Percentiles rank a stretch among this genome's conserved stretches.
Conservation (phyloP, 2,329 filamentous ascomycete species). For the Arthrinium phaeospermum region DNA sequence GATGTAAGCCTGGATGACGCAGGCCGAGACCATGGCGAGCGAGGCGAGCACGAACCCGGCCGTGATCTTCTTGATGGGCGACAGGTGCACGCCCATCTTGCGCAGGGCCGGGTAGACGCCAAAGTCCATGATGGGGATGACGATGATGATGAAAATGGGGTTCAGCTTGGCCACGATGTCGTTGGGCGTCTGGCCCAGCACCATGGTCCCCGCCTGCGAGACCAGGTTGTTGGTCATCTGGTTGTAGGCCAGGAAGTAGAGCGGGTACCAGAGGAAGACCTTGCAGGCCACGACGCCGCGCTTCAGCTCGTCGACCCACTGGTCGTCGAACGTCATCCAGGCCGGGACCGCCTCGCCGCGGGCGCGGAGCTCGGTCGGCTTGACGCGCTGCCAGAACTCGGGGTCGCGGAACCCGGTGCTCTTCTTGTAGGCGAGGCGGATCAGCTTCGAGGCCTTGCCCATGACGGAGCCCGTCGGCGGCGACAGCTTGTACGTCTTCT, state of each 20-base stretch:
- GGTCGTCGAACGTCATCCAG: conserved; percentile 66
- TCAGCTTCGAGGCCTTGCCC: conserved; percentile 62
- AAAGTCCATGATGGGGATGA: conserved; percentile 58
- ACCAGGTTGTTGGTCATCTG: conserved; percentile 43
- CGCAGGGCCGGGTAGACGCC: conserved; percentile 63
- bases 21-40: conserved; percentile 59
- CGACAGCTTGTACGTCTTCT: conserved; percentile 60
- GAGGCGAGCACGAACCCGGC: conserved; percentile 59
- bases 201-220: conserved; percentile 50
- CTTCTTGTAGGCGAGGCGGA: conserved; percentile 51
- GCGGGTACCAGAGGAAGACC: conserved; percentile 49
- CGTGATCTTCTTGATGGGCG: conserved; percentile 61
- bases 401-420: conserved; percentile 8
- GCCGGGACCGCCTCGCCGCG: conserved; percentile 50
- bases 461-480: conserved; percentile 71
- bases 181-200: conserved; percentile 58
- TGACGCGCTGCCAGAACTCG: conserved; percentile 58
- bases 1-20: conserved; percentile 62
- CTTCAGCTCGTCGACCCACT: conserved; percentile 69
- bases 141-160: conserved; percentile 63
- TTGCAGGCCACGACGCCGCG: conserved; percentile 54
- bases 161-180: conserved; percentile 67
- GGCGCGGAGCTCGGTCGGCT: conserved; percentile 56
- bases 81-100: conserved; percentile 57
- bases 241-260: conserved; percentile 47